Evolutionary conservation across 805 yeast species (phyloP), one percentile per base, ranked within the genome.

Genomic region (Schwanniomyces polymorphus): DNA sequence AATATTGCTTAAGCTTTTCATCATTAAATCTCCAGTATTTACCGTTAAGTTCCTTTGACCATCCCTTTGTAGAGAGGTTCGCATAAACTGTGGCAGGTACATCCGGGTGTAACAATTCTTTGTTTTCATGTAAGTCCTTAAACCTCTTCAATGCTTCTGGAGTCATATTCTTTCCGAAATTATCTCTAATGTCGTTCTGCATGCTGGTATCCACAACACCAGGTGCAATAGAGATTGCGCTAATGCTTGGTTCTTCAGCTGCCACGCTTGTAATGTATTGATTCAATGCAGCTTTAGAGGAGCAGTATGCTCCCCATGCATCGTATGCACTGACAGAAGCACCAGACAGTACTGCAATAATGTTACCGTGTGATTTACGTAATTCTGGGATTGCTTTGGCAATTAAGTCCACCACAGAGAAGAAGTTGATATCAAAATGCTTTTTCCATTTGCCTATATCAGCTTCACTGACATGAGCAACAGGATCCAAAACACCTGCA

Each of bases 261-360:
- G 88, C 85, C 12, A 92, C 63, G 11, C 88, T 81, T 41, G 69
- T 60, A 6, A 88, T 83, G 44, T 90, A 77, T 57, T 85, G 91
- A 64, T 92, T 91, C 43, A 92, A 61, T 0, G 97, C 97, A 0
- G 97, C 97, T 64, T 92, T 92, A 6, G 97, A 84, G 4, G 91
- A 72, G 1, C 97, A 96, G 58, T 92, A 92, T 5, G 97, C 95
- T 14, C 86, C 86, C 97, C 97, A 92, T 0, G 90, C 94, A 51
- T 74, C 60, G 50, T 65, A 74, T 16, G 84, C 70, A 44, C 74
- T 78, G 1, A 78, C 75, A 16, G 95, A 78, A 0, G 98, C 97
- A 5, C 97, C 97, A 1, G 96, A 88, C 16, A 95, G 87, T 0
- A 91, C 97, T 46, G 86, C 81, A n/a, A 92, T 73, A 31, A 86